Evolutionary conservation across 2,329 filamentous ascomycete genomes (phyloP), one percentile per base, ranked within the genome.

Genomic region (Hypoxylon sp.): DNA sequence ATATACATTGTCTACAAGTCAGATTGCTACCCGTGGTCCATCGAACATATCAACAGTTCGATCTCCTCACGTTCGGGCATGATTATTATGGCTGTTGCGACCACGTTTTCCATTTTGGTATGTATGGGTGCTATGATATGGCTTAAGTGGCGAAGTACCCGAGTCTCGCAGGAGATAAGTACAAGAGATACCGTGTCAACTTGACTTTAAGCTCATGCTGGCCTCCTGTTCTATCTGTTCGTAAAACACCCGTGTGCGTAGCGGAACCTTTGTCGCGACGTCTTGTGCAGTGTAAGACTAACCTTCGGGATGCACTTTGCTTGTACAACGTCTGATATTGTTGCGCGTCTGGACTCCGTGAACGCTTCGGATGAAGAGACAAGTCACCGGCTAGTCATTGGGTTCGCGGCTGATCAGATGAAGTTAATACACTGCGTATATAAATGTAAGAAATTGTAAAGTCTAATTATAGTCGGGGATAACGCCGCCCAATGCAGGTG

Each of bases 401-500:
- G 44, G 19, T 14, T 53, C 31, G 31, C 47, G 22, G 24, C 10
- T 37, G 24, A 55, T 48, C n/a, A 37, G 31, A 53, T 19, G 14
- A 19, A 11, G 44, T 33, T 8, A 39, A 55, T n/a, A 52, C 33
- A 31, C 8, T 17, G 24, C 31, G 46, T 51, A 11, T 19, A 11
- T 19, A 51, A 46, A 26, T 52, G n/a, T 56, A 42, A 46, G 17
- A 42, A 60, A 48, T 47, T 13, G 46, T 60, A 57, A 26, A 65
- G 17, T 70, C 55, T 66, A 52, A 68, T n/a, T 58, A 55, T 69
- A 68, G 64, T 39, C 17, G 61, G 31, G 63, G 37, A 31, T 29
- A 75, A 76, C 74, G 72, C 74, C 74, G 63, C 63, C 72, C 68
- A 55, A 77, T 77, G 74, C 73, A 71, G 50, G 48, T 72, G 60